Base-by-base conservation (phyloP, 192 early-diverging fungal genomes). In the Mortierella alpina region DNA sequence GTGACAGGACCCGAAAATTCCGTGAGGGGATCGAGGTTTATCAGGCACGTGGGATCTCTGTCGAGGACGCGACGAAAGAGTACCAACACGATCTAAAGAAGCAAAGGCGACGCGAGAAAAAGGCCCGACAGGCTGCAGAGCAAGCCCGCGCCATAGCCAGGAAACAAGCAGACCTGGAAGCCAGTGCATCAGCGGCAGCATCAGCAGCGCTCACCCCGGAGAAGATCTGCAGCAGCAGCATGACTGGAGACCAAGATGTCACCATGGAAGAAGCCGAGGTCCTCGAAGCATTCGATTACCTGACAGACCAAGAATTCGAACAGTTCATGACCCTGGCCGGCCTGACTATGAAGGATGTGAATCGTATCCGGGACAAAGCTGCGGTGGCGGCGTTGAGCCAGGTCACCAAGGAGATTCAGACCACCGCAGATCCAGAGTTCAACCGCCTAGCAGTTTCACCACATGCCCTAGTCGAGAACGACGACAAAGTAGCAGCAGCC, bases 231-330 rank as follows among this genome's bases (percentile, higher is more conserved):
- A 8, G 0, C n/a, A 6, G 60, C 52, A n/a, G n/a, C 49, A 12
- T 12, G 48, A 0, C 11, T 17, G 39, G 52, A 22, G 18, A 17
- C 31, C 12, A 46, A 23, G 59, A 64, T 52, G 61, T 76, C 5
- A 68, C 70, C 2, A 70, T 78, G 60, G 77, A 80, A n/a, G 77
- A 80, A 53, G 63, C 66, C 15, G 77, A 80, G 48, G 45, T 80
- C 6, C 23, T 80, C 42, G 77, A 80, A 23, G 77, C 77, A 15
- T 80, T 80, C 62, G 77, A 80, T 63, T 80, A 80, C 13, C 18
- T 80, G 50, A 66, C 70, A 1, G 77, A 80, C 23, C 22, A 63
- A 6, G 77, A 80, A 48, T 72, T 80, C 57, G 49, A 66, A 41
- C 70, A 80, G 40, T 80, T 80, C 8, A 64, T 80, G 69, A 41